Evolutionary conservation across 371 early-diverging fungal species (phyloP).

Genomic region (Gilbertella persicaria): DNA sequence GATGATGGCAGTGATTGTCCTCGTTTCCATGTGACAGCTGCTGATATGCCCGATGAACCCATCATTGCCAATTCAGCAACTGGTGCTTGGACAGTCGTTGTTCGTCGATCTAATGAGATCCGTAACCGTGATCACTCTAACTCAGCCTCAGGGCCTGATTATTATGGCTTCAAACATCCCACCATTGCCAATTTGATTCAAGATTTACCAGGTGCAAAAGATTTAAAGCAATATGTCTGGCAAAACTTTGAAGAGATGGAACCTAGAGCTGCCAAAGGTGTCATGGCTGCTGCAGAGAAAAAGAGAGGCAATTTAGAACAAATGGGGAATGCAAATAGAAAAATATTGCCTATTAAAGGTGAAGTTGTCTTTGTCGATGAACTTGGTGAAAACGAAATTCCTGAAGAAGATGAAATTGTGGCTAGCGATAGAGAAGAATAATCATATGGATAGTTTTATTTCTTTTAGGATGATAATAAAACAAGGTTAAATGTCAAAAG

Average conservation of each 20-base stretch:
- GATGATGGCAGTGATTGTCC: constrained; percentile 77
- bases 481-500: not conserved
- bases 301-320: constrained; percentile 48
- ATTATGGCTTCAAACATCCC: constrained; percentile 87
- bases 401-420: constrained; percentile 4
- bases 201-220: constrained; percentile 76
- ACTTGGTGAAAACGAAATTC: not conserved
- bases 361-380: constrained; percentile 7
- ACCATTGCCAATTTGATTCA: constrained; percentile 89
- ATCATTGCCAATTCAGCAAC: constrained; percentile 81
- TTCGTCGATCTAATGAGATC: constrained; percentile 76
- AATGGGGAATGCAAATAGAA: constrained; percentile 44
- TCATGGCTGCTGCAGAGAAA: constrained; percentile 52
- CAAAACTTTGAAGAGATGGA: constrained; percentile 71
- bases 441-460: not conserved
- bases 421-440: constrained; percentile 3
- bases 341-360: constrained; percentile 56
- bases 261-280: constrained; percentile 50
- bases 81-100: constrained; percentile 88
- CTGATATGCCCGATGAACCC: constrained; percentile 63
- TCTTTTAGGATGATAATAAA: not conserved
- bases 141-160: constrained; percentile 89
- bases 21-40: constrained; percentile 78
- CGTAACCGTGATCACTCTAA: constrained; percentile 78
- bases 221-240: constrained; percentile 72